Conservation (phyloP, 257 asterid species). For the Cordia subcordata region DNA sequence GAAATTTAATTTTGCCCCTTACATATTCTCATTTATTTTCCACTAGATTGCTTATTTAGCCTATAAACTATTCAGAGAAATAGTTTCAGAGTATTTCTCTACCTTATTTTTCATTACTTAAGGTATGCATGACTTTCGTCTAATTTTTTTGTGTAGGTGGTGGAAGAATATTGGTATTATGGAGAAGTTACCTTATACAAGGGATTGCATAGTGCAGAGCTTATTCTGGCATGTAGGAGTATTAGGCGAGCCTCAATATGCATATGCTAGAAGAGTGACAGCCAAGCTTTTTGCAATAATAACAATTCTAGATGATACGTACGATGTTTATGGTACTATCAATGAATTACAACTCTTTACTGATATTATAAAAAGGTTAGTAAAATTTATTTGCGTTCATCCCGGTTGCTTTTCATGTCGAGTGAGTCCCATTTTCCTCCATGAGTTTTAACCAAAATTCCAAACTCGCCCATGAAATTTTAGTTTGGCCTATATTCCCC, state of each 20-base stretch:
- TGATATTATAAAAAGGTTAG: neutral
- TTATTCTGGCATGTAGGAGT: conserved; percentile 11
- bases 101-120: too few relatives aligned
- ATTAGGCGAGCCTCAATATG: conserved; percentile 8
- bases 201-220: conserved; percentile 11
- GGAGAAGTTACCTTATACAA: conserved; percentile 7
- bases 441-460: too few relatives aligned
- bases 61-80: too few relatives aligned
- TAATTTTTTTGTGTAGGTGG: conserved; percentile 4
- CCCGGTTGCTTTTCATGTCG: too few relatives aligned
- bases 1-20: neutral
- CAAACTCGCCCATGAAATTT: too few relatives aligned
- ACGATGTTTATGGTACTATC: conserved; percentile 2
- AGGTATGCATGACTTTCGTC: neutral
- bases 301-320: conserved; percentile 3
- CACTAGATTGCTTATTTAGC: too few relatives aligned
- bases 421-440: too few relatives aligned
- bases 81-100: too few relatives aligned
- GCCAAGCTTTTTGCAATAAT: neutral
- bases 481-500: too few relatives aligned
- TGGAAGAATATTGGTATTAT: conserved; percentile 4
- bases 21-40: too few relatives aligned
- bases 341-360: conserved; percentile 7
- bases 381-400: too few relatives aligned
- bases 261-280: neutral